A percentile compares a stretch with the other conserved stretches of the same genome.
phyloP scores from a whole-genome alignment of 2,329 filamentous ascomycete genomes.

The Cadophora malorum region DNA sequence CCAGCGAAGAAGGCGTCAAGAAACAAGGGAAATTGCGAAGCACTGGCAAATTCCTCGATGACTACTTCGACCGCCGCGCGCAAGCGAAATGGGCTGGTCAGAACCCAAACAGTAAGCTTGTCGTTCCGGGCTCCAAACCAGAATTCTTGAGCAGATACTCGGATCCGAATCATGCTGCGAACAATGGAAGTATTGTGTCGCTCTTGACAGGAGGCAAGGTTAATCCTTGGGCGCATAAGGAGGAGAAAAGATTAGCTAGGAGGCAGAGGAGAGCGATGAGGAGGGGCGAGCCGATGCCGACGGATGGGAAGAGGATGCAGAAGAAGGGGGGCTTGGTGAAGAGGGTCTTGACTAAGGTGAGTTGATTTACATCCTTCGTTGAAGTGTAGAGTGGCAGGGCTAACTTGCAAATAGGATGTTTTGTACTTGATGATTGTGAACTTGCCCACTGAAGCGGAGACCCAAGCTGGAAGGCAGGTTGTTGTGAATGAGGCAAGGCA shows the following conservation, averaged over 20 bases:
- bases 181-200: conserved; percentile 54
- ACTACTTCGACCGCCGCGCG: conserved; percentile 39
- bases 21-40: conserved; percentile 45
- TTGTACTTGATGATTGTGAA: conserved; percentile 59
- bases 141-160: conserved; percentile 55
- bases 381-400: background rate
- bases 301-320: conserved; percentile 27
- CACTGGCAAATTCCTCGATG: conserved; percentile 47
- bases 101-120: conserved; percentile 51
- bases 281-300: background rate
- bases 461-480: conserved; percentile 17
- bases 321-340: conserved; percentile 34
- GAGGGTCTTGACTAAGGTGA: conserved; percentile 45
- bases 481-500: conserved; percentile 17
- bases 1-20: conserved; percentile 37
- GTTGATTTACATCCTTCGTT: background rate
- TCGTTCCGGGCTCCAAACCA: conserved; percentile 42
- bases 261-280: conserved; percentile 23
- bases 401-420: conserved; percentile 48
- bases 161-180: conserved; percentile 58
- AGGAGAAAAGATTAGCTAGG: conserved; percentile 9
- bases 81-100: conserved; percentile 40
- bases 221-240: conserved; percentile 32
- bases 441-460: conserved; percentile 46
- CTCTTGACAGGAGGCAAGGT: conserved; percentile 54